Evolutionary conservation across 2,329 filamentous ascomycete genomes (phyloP).

Genomic region (Alternaria solani): DNA sequence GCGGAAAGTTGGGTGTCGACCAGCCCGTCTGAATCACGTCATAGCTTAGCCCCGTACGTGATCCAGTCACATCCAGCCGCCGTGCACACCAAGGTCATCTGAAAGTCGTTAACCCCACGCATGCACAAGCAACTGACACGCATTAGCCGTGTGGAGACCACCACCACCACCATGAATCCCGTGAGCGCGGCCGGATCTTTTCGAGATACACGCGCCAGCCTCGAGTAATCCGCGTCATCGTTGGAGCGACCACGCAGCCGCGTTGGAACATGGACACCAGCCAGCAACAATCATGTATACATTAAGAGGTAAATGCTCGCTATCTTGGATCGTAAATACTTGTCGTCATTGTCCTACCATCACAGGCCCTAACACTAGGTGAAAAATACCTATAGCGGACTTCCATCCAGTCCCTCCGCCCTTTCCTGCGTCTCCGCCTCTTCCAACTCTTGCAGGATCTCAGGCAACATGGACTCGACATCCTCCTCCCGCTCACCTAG

Average conservation of each 20-base stretch:
- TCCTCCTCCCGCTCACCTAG: slow-evolving; percentile 73
- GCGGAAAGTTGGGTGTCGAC: not conserved
- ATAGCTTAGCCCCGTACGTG: slow-evolving; percentile 16
- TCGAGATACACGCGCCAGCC: slow-evolving; percentile 1
- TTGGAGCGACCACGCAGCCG: not conserved
- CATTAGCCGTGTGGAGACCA: slow-evolving; percentile 5
- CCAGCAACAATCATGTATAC: slow-evolving; percentile 1
- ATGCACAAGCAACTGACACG: slow-evolving; percentile 16
- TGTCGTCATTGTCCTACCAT: slow-evolving; percentile 7
- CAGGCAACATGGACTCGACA: slow-evolving; percentile 68
- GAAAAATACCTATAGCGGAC: slow-evolving; percentile 31
- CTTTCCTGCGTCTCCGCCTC: slow-evolving; percentile 54
- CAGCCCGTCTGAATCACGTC: slow-evolving; percentile 15
- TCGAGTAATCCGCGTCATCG: not conserved
- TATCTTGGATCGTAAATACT: slow-evolving; percentile 18
- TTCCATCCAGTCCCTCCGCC: slow-evolving; percentile 46
- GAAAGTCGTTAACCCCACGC: slow-evolving; percentile 2
- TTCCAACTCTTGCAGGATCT: slow-evolving; percentile 60
- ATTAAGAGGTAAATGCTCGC: slow-evolving; percentile 16
- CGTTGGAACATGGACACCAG: too few relatives aligned
- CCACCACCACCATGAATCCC: not conserved
- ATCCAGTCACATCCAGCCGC: slow-evolving; percentile 12
- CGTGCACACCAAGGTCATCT: slow-evolving; percentile 1
- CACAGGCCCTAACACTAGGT: not conserved
- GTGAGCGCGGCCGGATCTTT: not conserved